phyloP scores from a whole-genome alignment of 106 monocot species.

The Dendrobium officinale region DNA sequence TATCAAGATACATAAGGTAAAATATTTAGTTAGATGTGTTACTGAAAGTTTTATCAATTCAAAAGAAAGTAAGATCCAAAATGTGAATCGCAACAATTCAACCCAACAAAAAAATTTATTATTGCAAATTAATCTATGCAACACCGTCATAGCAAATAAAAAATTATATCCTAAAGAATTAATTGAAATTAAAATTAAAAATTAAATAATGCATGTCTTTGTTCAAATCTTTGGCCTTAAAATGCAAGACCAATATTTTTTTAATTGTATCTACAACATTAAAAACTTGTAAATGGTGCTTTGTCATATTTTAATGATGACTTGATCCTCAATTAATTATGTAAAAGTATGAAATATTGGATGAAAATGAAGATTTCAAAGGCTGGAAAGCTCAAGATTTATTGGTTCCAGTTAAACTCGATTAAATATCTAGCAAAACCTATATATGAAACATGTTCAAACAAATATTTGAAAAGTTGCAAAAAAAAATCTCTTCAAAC shows the following conservation, averaged over 20 bases:
- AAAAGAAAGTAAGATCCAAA: background rate
- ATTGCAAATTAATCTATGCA: background rate
- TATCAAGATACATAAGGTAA: slow-evolving; percentile 15
- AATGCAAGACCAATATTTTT: background rate
- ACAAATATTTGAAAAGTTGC: background rate
- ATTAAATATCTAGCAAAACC: background rate
- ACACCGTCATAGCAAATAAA: too few species aligned
- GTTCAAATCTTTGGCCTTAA: background rate
- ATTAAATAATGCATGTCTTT: background rate
- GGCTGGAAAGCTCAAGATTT: background rate
- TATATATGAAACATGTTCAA: background rate
- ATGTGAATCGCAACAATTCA: background rate
- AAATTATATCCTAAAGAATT: too few species aligned
- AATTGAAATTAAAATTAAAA: too few species aligned
- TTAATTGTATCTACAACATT: background rate
- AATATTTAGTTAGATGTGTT: background rate
- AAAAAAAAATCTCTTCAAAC: background rate
- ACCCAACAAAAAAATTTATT: background rate
- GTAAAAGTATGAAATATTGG: background rate
- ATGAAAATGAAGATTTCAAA: background rate
- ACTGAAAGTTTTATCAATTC: background rate
- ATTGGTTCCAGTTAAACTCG: background rate
- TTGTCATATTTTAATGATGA: background rate
- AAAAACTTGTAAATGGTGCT: background rate
- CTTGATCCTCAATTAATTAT: background rate